These are phyloP conservation scores for Geotrichum armillariae DNA, from an alignment of 1,139 yeast species.

Conservation along the genomic window DNA sequence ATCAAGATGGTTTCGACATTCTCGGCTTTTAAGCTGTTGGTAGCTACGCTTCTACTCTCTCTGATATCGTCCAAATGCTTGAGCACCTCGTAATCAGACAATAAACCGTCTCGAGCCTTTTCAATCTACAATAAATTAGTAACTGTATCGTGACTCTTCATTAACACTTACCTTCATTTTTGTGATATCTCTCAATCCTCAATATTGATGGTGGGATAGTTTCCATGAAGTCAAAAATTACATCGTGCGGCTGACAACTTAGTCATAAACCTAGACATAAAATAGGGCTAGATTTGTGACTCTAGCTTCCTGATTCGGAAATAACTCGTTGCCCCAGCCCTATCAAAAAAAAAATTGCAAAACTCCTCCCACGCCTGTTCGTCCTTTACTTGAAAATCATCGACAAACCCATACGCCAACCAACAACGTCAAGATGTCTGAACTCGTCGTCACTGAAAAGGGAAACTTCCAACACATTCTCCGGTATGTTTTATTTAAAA, in stretches of 20 bases:
- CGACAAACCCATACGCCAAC: constrained; percentile 5
- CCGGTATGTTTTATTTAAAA: constrained; percentile 82
- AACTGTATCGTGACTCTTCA: neutral
- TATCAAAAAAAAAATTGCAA: constrained; percentile 11
- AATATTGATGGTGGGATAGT: neutral
- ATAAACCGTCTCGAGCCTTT: constrained; percentile 56
- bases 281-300: constrained; percentile 16
- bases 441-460: constrained; percentile 95
- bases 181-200: neutral
- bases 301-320: constrained; percentile 7
- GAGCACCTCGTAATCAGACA: constrained; percentile 72
- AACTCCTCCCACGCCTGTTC: too few relatives aligned
- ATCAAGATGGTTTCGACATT: constrained; percentile 64
- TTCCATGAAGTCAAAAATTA: neutral
- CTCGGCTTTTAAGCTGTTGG: constrained; percentile 35
- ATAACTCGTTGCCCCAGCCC: neutral
- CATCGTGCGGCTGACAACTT: constrained; percentile 2
- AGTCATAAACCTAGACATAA: constrained; percentile 14
- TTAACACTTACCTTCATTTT: constrained; percentile 16
- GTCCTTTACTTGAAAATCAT: constrained; percentile 15
- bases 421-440: constrained; percentile 52
- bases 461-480: constrained; percentile 99
- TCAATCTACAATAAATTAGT: constrained; percentile 40
- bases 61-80: constrained; percentile 58
- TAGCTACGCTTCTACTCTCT: constrained; percentile 40